Percentiles rank a stretch among this genome's conserved stretches.
Conservation (phyloP, 2,329 filamentous ascomycete species). For the Sporothrix protearum region DNA sequence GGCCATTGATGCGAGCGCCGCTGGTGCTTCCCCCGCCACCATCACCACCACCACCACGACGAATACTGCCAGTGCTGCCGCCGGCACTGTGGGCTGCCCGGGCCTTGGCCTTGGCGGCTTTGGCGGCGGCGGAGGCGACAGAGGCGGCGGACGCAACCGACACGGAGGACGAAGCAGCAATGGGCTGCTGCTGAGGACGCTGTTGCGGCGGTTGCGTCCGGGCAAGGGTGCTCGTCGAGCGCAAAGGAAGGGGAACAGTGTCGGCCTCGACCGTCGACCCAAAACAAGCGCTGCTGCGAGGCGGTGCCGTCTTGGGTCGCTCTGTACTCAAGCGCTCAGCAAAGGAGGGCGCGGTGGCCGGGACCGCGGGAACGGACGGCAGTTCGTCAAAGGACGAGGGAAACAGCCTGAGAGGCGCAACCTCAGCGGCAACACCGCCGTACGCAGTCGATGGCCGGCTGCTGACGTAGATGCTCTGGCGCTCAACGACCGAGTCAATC, state of each 20-base stretch:
- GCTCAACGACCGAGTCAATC: constrained; percentile 58
- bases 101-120: constrained; percentile 19
- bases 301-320: constrained; percentile 38
- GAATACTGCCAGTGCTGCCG: constrained; percentile 1
- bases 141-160: constrained; percentile 23
- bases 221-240: background rate
- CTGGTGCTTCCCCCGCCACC: background rate
- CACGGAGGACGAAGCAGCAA: background rate
- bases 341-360: constrained; percentile 56
- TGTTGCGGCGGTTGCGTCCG: background rate
- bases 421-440: constrained; percentile 38
- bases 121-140: constrained; percentile 30
- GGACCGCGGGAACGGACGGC: constrained; percentile 56
- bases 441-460: constrained; percentile 53
- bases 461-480: constrained; percentile 54
- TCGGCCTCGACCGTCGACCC: constrained; percentile 25
- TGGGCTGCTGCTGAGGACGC: background rate
- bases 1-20: constrained; percentile 28
- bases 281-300: constrained; percentile 17
- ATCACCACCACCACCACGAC: background rate
- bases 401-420: background rate
- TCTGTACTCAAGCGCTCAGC: constrained; percentile 53
- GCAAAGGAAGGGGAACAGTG: background rate
- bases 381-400: constrained; percentile 47
- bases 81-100: background rate